Evolutionary conservation across 495 filamentous ascomycete genomes (phyloP).

Genomic region (Tuber calosporum): DNA sequence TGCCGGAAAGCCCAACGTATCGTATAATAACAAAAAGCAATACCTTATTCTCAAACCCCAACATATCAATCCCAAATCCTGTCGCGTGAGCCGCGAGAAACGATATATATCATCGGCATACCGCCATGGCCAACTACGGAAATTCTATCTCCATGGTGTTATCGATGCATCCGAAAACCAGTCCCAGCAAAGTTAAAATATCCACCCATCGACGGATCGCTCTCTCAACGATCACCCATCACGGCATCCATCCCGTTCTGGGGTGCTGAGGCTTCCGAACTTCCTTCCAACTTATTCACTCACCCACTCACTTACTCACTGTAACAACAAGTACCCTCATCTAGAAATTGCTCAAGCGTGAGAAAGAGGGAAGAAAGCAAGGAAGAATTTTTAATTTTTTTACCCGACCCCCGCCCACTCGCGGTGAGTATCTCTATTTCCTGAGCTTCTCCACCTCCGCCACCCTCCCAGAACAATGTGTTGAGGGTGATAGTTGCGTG

Average conservation of each 20-base stretch:
- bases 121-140: neutral
- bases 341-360: neutral
- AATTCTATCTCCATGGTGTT: neutral
- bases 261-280: neutral
- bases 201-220: no score
- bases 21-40: neutral
- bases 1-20: neutral
- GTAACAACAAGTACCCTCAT: no score
- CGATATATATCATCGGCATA: neutral
- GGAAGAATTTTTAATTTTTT: neutral
- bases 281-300: neutral
- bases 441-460: neutral
- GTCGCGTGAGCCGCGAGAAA: neutral
- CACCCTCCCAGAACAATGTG: neutral
- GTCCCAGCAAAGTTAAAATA: neutral
- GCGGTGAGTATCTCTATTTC: neutral
- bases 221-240: no score
- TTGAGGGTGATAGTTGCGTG: neutral
- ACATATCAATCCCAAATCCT: neutral
- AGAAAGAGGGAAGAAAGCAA: neutral
- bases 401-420: neutral
- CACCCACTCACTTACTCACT: neutral
- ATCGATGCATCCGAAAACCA: neutral
- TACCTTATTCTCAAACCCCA: neutral
- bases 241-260: no score